Evolutionary conservation across 179 eudicot species (phyloP), one percentile per base, ranked within the genome.

Genomic region (Beta macrorhiza): DNA sequence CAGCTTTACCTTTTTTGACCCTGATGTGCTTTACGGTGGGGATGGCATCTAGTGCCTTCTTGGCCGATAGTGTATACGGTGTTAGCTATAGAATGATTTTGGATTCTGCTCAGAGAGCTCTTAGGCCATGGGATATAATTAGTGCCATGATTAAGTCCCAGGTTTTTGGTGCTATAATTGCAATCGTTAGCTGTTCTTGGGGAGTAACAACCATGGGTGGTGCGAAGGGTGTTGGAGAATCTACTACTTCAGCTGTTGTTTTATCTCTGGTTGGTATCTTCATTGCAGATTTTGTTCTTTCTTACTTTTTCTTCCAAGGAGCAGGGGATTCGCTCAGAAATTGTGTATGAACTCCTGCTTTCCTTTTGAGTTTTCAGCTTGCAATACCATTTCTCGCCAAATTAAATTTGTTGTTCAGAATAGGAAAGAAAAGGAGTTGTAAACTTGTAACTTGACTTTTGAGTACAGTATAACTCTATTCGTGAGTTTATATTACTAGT

Each of bases 181-280:
- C 99, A 1, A 51, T 92, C 19, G 96, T 96, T 79, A 96, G 99
- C 83, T 96, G 99, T 79, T 91, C 96, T 10, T 96, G 99, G 99
- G 99, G 99, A 7, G 93, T 96, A 52, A 96, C 99, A 0, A 96
- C 99, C 69, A 68, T 89, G 79, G 99, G 97, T 71, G 99, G 99
- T 55, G 99, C 98, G 55, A 96, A 94, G 82, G 99, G 99, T 57
- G 99, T 94, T 75, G 99, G 99, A 29, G 99, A 96, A 55, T 94
- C 99, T 0, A 96, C 99, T 29, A 96, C 99, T 13, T 92, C 99
- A 0, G 98, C 99, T 61, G 99, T 96, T 57, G 99, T 96, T 77
- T 86, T 94, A 64, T 96, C 99, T 72, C 94, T 96, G 80, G 96
- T 96, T 67, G 94, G 98, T 69, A 96, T 96, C 71, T 96, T 94